phyloP scores from a whole-genome alignment of 768 basidiomycete species.

The Hortiboletus flavorubellus region DNA sequence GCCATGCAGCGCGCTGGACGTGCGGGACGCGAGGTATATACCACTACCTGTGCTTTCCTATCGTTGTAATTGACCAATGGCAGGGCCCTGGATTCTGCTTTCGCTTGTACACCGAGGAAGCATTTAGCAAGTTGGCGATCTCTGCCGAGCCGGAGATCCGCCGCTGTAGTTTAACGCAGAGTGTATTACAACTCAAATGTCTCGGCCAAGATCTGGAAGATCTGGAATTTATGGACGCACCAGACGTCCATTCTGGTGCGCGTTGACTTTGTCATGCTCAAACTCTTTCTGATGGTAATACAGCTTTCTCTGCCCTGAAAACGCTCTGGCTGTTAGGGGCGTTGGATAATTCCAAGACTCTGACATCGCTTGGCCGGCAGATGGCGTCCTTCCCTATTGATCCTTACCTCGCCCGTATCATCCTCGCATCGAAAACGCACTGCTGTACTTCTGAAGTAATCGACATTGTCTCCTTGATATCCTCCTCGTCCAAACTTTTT shows the following conservation, averaged over 20 bases:
- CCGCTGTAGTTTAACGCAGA: slow-evolving; percentile 79
- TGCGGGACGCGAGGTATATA: slow-evolving; percentile 82
- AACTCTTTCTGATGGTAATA: not conserved
- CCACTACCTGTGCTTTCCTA: not conserved
- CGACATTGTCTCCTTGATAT: slow-evolving; percentile 80
- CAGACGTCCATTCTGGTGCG: slow-evolving; percentile 72
- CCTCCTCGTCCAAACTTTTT: slow-evolving; percentile 79
- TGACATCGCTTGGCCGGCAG: slow-evolving; percentile 72
- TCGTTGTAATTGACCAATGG: not conserved
- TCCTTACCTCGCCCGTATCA: slow-evolving; percentile 70
- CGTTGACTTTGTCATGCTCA: not conserved
- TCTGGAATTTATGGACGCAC: slow-evolving; percentile 87
- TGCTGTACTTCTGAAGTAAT: slow-evolving; percentile 78
- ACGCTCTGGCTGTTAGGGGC: slow-evolving; percentile 80
- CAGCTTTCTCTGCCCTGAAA: slow-evolving; percentile 62
- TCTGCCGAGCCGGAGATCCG: slow-evolving; percentile 87
- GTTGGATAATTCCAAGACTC: slow-evolving; percentile 55
- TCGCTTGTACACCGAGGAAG: slow-evolving; percentile 84
- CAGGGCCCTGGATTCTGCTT: slow-evolving; percentile 85
- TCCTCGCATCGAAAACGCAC: slow-evolving; percentile 73
- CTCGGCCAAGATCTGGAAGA: slow-evolving; percentile 76
- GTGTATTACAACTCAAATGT: slow-evolving; percentile 82
- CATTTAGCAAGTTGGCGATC: slow-evolving; percentile 61
- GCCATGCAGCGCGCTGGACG: slow-evolving; percentile 95
- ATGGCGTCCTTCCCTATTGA: slow-evolving; percentile 97